Evolutionary conservation across 2,329 filamentous ascomycete genomes (phyloP), one percentile per base, ranked within the genome.

Genomic region (Neurospora sp.): DNA sequence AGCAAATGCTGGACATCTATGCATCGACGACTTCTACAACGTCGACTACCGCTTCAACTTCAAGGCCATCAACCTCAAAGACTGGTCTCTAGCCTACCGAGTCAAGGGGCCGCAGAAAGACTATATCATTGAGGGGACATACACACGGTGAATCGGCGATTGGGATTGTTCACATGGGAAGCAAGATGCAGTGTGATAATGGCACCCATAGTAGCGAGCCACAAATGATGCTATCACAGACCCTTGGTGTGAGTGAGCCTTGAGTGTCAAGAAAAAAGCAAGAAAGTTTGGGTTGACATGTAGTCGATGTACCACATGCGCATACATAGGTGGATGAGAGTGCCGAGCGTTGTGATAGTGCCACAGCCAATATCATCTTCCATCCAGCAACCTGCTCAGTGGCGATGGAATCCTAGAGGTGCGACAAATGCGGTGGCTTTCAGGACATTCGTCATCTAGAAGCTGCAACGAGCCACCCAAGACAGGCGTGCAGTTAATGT

Each of bases 31-130:
- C 75, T 88, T 88, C 73, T 93, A 93, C 76, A 84, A 91, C 70
- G 89, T 91, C 52, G 81, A 83, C 66, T 93, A 93, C 78, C 84
- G 88, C 72, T 94, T 94, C 78, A 79, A 78, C 9, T 91, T 89
- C 74, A 78, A 82, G 67, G 87, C 86, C 13, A 82, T 89, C 1
- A 85, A 85, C 62, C 74, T 93, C 73, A 77, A 78, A 68, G 78
- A 82, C 36, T 92, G 90, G 86, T 84, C 79, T 38, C 82, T 91
- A 66, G 84, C 82, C 68, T 92, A 93, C 74, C 84, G 82, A 1
- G 91, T 93, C 1, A 87, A 85, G 36, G 91, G 91, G 0, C 91
- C 91, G 2, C 88, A 88, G 77, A 93, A 93, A 80, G 89, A 93
- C 76, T 93, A 93, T 76, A 86, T 81, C 0, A 88, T 90, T 68